Evolutionary conservation across 306 rosid species (phyloP).

Genomic region (Canavalia gladiata): DNA sequence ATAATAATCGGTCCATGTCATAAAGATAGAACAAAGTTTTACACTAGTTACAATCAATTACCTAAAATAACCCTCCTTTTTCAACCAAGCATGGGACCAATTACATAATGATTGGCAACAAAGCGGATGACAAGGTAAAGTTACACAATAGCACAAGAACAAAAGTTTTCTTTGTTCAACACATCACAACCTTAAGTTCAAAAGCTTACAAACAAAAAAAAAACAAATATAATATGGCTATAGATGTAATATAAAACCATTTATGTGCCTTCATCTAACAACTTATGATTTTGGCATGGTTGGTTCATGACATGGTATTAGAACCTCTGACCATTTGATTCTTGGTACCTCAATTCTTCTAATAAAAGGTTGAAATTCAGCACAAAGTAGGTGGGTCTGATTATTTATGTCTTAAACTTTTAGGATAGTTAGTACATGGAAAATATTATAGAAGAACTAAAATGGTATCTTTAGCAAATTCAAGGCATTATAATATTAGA

Average conservation of each 20-base stretch:
- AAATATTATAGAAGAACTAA: not conserved
- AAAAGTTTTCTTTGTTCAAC: not conserved
- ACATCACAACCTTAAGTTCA: not conserved
- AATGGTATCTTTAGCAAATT: conserved; percentile 11
- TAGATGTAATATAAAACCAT: not conserved
- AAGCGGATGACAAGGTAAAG: not conserved
- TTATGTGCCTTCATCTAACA: not conserved
- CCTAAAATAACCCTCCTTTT: not conserved
- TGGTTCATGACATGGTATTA: not conserved
- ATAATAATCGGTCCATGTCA: not conserved
- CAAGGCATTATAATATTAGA: conserved; percentile 1
- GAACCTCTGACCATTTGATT: not conserved
- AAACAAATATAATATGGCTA: too few species aligned
- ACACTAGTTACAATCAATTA: not conserved
- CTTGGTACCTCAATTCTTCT: not conserved
- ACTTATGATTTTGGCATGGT: not conserved
- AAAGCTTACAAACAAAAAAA: conserved; percentile 6
- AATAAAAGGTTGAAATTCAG: not conserved
- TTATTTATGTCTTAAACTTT: not conserved
- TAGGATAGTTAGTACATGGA: not conserved
- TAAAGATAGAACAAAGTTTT: not conserved
- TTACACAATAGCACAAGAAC: conserved; percentile 2
- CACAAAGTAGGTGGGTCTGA: not conserved
- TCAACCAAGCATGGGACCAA: not conserved
- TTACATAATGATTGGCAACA: not conserved